phyloP scores from a whole-genome alignment of 129 eudicot genomes.

The Artemisia tridentata region DNA sequence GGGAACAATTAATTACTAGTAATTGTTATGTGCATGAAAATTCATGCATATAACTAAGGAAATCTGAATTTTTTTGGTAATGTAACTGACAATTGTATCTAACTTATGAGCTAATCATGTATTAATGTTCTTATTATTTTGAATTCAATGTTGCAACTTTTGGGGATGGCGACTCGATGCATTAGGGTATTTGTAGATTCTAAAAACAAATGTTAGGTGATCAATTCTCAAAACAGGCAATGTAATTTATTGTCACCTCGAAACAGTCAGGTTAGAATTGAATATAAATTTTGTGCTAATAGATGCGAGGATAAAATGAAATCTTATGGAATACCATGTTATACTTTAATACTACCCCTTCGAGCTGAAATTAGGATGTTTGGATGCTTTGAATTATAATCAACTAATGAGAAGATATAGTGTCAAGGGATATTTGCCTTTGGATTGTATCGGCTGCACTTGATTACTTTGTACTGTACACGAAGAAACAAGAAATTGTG shows the following conservation, averaged over 20 bases:
- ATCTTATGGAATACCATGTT: background rate
- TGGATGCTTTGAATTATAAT: background rate
- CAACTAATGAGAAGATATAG: no score
- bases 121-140: background rate
- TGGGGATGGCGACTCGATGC: background rate
- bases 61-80: conserved; percentile 6
- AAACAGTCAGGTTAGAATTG: no score
- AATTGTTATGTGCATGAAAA: conserved; percentile 2
- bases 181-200: no score
- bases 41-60: conserved; percentile 11
- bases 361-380: background rate
- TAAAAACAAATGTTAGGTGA: conserved; percentile 16
- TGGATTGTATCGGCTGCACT: no score
- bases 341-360: background rate
- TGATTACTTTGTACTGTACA: no score
- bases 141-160: conserved; percentile 1
- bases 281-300: no score
- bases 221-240: conserved; percentile 1
- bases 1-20: conserved; percentile 6
- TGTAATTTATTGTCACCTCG: conserved; percentile 3
- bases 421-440: no score
- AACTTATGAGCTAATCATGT: background rate
- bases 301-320: background rate
- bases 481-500: no score
- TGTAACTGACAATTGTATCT: conserved; percentile 3